Base-by-base conservation (phyloP, 371 early-diverging fungal species). In the Fennellomyces sp. region DNA sequence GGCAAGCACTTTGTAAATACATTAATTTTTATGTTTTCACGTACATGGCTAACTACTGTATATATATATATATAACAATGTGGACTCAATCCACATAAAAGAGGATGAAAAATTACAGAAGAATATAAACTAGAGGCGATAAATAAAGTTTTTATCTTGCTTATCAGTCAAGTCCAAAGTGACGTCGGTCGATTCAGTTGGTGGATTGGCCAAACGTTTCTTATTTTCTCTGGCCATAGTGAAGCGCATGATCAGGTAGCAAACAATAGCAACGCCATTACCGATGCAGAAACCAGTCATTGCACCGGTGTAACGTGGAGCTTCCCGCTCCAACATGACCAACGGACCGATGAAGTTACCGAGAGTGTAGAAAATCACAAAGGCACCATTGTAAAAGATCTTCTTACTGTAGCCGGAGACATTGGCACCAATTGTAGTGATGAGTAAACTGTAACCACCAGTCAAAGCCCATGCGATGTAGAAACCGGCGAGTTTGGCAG, bases 341-440 rank as follows among this genome's bases (percentile, higher is more conserved):
- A 56, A 41, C 8, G 63, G 63, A n/a, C 63, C 78, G 17, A 58
- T 54, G 31, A 77, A 69, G 30, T 72, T 69, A 41, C 75, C 78
- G 8, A 74, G 5, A 8, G 68, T 72, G 35, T 61, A 70, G 12
- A 57, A 63, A 23, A 68, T 52, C 47, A 72, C 52, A 19, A 66
- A 61, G 33, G 64, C 59, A 11, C 56, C 72, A 25, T 77, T 70
- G 39, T 69, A 74, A 19, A 73, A 62, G 10, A 67, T 35, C 55
- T 76, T 76, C 35, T 76, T 76, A 23, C 35, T 33, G 49, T 42
- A 23, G 59, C 62, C 23, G 63, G 42, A 33, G 65, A 57, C 3
- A 66, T 66, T 7, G 64, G 41, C 2, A 71, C 33, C 21, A 73
- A 55, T 2, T 60, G 61, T 28, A 64, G 65, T 4, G 60, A 56